Evolutionary conservation across 805 yeast genomes (phyloP).

Genomic region (Yamadazyma phyllophila): DNA sequence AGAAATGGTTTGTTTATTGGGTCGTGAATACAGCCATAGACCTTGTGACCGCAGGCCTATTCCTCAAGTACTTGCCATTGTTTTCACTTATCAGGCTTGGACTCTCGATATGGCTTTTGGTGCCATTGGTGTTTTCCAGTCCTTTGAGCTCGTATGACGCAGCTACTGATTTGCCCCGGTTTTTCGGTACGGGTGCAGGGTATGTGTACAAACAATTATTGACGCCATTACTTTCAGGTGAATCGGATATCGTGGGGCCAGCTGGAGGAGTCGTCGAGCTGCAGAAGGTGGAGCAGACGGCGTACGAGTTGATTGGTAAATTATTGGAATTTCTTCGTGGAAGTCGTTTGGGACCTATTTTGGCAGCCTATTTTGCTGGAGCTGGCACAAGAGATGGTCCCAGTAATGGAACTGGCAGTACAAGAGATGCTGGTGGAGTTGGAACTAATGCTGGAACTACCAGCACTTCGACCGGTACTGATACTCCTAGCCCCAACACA

Average conservation of each 20-base stretch:
- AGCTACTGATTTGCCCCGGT: constrained; percentile 24
- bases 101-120: constrained; percentile 59
- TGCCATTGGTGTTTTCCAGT: constrained; percentile 32
- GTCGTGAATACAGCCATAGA: constrained; percentile 49
- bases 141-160: constrained; percentile 4
- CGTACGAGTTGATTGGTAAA: background rate
- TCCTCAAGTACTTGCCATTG: constrained; percentile 54
- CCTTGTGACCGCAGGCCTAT: constrained; percentile 40
- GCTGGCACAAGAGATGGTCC: background rate
- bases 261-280: constrained; percentile 6
- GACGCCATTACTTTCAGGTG: constrained; percentile 29
- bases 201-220: constrained; percentile 25
- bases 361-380: background rate
- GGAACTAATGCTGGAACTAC: background rate
- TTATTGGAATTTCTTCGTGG: background rate
- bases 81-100: constrained; percentile 47
- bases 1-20: constrained; percentile 60
- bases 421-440: background rate
- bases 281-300: constrained; percentile 4
- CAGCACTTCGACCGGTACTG: background rate
- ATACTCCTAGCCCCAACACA: background rate
- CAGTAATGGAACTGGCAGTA: too few species aligned
- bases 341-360: background rate
- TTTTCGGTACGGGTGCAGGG: constrained; percentile 33
- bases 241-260: constrained; percentile 10